Conservation (phyloP, 176 grass and related monocot species). For the Typha latifolia region DNA sequence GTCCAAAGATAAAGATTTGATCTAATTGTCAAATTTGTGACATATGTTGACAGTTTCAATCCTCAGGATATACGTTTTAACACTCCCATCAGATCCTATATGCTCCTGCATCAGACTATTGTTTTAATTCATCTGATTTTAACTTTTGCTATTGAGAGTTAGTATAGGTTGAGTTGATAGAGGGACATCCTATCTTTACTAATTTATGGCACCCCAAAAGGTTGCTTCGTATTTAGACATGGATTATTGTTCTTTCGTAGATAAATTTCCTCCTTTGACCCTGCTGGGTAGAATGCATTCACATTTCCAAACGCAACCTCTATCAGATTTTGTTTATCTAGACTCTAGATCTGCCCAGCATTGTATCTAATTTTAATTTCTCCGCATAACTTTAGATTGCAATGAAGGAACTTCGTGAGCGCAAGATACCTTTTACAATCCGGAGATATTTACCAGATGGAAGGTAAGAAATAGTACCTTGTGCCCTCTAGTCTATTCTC, state of each 20-base stretch:
- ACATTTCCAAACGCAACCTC: no score
- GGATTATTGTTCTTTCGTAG: no score
- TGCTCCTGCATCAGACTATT: background rate
- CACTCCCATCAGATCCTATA: background rate
- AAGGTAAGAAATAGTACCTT: slow-evolving; percentile 33
- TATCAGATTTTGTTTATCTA: background rate
- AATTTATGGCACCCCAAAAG: no score
- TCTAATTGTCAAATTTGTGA: no score
- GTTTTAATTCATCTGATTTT: no score
- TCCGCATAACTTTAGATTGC: slow-evolving; percentile 44
- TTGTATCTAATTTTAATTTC: background rate
- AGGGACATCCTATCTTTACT: no score
- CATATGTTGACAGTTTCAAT: background rate
- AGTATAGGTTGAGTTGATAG: no score
- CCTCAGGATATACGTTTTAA: background rate
- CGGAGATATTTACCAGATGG: slow-evolving; percentile 75
- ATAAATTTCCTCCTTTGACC: no score
- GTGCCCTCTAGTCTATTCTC: background rate
- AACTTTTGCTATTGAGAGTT: no score
- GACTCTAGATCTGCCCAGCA: background rate
- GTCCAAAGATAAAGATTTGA: no score
- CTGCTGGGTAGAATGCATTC: no score
- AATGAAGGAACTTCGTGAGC: slow-evolving; percentile 72
- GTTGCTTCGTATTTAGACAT: no score
- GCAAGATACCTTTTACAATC: slow-evolving; percentile 91